Evolutionary conservation across 106 monocot genomes (phyloP).

Genomic region (Platanthera zijinensis): DNA sequence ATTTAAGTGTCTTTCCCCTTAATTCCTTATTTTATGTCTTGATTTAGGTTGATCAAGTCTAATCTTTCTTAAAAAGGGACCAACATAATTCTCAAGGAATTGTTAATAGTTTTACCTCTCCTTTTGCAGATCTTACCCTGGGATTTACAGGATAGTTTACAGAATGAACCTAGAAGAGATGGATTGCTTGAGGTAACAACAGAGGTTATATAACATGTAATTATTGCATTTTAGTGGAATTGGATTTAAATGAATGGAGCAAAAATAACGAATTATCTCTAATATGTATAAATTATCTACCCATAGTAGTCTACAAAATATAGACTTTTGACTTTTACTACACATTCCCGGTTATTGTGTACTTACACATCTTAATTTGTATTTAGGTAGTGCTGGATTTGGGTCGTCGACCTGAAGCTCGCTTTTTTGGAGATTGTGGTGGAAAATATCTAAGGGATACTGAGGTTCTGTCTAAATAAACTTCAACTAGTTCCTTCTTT

Average conservation of each 20-base stretch:
- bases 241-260: no score
- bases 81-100: no score
- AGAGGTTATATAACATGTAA: neutral
- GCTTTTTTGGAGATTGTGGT: constrained; percentile 82
- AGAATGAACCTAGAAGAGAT: constrained; percentile 74
- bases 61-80: no score
- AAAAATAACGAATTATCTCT: neutral
- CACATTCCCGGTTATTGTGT: neutral
- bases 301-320: no score
- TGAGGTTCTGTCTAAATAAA: constrained; percentile 30
- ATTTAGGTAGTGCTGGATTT: constrained; percentile 64
- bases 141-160: constrained; percentile 63
- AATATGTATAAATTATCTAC: neutral
- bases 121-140: constrained; percentile 64
- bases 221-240: no score
- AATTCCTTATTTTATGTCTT: no score
- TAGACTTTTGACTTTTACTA: neutral
- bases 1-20: no score
- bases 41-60: no score
- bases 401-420: constrained; percentile 85
- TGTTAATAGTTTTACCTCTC: no score
- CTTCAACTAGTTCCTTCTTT: neutral
- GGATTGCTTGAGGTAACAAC: constrained; percentile 74
- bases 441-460: constrained; percentile 74
- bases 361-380: neutral